Conservation (phyloP, 1,284 basidiomycete species). For the Marasmius sp. region DNA sequence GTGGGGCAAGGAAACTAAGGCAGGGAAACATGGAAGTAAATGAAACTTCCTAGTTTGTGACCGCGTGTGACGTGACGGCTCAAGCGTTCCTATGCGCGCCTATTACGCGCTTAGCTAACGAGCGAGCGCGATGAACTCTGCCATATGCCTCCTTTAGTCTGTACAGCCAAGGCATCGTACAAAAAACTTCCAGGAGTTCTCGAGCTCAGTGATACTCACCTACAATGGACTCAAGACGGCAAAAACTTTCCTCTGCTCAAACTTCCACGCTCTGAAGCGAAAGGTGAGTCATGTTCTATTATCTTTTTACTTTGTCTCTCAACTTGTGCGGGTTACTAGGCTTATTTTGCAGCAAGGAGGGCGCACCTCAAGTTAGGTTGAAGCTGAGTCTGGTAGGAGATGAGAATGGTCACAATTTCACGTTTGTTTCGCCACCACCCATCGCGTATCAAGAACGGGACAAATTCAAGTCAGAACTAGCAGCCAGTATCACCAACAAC, state of each 20-base stretch:
- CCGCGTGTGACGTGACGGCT: neutral
- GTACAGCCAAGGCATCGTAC: slow-evolving; percentile 74
- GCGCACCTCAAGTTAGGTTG: slow-evolving; percentile 70
- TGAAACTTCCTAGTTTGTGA: neutral
- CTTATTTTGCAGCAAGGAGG: slow-evolving; percentile 81
- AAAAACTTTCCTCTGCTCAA: slow-evolving; percentile 59
- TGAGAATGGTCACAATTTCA: slow-evolving; percentile 76
- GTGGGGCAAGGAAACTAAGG: neutral
- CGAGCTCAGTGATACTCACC: slow-evolving; percentile 62
- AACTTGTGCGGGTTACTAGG: slow-evolving; percentile 38
- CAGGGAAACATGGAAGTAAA: neutral
- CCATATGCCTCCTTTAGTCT: slow-evolving; percentile 53
- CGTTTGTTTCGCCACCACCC: slow-evolving; percentile 66
- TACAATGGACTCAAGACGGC: slow-evolving; percentile 75
- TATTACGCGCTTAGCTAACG: slow-evolving; percentile 21
- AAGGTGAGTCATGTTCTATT: slow-evolving; percentile 49
- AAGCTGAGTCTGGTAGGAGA: slow-evolving; percentile 68
- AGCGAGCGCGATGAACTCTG: slow-evolving; percentile 11
- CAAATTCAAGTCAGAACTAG: slow-evolving; percentile 76
- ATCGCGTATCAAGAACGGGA: slow-evolving; percentile 69
- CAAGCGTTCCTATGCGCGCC: slow-evolving; percentile 2
- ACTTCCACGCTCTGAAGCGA: slow-evolving; percentile 57
- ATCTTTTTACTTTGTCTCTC: slow-evolving; percentile 4
- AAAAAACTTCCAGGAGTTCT: slow-evolving; percentile 76
- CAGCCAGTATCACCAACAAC: slow-evolving; percentile 72